Percentiles rank a stretch among this genome's conserved stretches.
These are phyloP conservation scores for Suillus alpinus DNA, from an alignment of 768 basidiomycete genomes.

Conservation along the genomic window DNA sequence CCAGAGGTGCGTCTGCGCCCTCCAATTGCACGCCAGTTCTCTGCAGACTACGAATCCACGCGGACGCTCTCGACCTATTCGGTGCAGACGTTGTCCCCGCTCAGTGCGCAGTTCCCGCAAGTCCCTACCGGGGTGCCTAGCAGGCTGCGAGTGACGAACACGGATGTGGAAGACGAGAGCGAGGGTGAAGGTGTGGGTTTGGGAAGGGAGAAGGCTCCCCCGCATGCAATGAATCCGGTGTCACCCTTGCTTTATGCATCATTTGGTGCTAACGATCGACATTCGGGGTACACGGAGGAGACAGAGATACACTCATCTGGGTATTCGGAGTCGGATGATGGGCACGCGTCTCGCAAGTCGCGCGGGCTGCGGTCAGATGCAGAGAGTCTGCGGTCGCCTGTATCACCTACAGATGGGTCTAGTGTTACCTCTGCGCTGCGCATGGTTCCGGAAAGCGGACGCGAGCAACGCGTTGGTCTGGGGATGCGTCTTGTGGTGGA, in stretches of 20 bases:
- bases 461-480: conserved; percentile 2
- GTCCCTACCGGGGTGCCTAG: conserved; percentile 30
- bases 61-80: conserved; percentile 17
- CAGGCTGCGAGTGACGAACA: conserved; percentile 26
- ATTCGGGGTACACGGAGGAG: conserved; percentile 22
- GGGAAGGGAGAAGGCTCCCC: background rate
- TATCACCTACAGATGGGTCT: conserved; percentile 12
- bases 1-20: conserved; percentile 16
- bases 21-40: conserved; percentile 18
- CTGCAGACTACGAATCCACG: conserved; percentile 12
- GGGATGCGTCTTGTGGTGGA: conserved; percentile 16
- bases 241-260: conserved; percentile 41
- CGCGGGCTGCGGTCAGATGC: conserved; percentile 6
- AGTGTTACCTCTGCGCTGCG: conserved; percentile 17
- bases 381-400: conserved; percentile 14
- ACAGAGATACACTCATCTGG: conserved; percentile 14
- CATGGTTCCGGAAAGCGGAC: conserved; percentile 15
- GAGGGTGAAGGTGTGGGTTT: conserved; percentile 7
- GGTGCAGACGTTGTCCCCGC: conserved; percentile 14
- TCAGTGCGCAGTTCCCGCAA: conserved; percentile 30
- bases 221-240: conserved; percentile 11
- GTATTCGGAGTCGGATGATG: conserved; percentile 29
- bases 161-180: conserved; percentile 1
- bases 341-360: conserved; percentile 16
- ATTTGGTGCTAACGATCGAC: conserved; percentile 35